phyloP scores from a whole-genome alignment of 2,329 filamentous ascomycete genomes.

The Fusarium humuli region DNA sequence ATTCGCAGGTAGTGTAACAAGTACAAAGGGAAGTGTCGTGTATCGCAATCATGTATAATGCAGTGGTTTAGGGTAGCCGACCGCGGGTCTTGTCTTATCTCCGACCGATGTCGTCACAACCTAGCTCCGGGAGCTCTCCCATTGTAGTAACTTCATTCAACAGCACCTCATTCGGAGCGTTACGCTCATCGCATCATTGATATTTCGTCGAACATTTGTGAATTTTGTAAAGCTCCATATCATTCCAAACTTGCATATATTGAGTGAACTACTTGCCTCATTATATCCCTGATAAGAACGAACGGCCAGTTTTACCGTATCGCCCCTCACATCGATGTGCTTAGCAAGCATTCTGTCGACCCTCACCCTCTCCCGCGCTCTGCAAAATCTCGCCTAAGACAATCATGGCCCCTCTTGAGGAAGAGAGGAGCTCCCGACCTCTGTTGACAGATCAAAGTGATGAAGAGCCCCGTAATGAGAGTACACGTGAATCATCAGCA shows the following conservation, averaged over 20 bases:
- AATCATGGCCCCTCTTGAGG: slow-evolving; percentile 29
- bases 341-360: slow-evolving; percentile 37
- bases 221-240: neutral
- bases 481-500: slow-evolving; percentile 23
- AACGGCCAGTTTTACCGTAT: slow-evolving; percentile 9
- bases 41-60: neutral
- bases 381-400: neutral
- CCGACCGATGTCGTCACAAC: slow-evolving; percentile 43
- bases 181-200: slow-evolving; percentile 36
- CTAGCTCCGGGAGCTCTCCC: slow-evolving; percentile 35
- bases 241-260: neutral
- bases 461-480: slow-evolving; percentile 18
- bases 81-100: slow-evolving; percentile 39
- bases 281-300: neutral
- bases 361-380: neutral
- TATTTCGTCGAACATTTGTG: slow-evolving; percentile 10
- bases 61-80: slow-evolving; percentile 29
- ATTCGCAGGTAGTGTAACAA: neutral
- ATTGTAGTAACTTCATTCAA: slow-evolving; percentile 13
- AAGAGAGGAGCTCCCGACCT: slow-evolving; percentile 19
- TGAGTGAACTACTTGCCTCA: slow-evolving; percentile 17
- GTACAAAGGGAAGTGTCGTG: neutral
- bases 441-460: slow-evolving; percentile 6
- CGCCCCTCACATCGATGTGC: slow-evolving; percentile 23
- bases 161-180: slow-evolving; percentile 13